A percentile compares a stretch with the other conserved stretches of the same genome.
Evolutionary conservation across 495 filamentous ascomycete species (phyloP).

Genomic region (Trypethelium eluteriae): DNA sequence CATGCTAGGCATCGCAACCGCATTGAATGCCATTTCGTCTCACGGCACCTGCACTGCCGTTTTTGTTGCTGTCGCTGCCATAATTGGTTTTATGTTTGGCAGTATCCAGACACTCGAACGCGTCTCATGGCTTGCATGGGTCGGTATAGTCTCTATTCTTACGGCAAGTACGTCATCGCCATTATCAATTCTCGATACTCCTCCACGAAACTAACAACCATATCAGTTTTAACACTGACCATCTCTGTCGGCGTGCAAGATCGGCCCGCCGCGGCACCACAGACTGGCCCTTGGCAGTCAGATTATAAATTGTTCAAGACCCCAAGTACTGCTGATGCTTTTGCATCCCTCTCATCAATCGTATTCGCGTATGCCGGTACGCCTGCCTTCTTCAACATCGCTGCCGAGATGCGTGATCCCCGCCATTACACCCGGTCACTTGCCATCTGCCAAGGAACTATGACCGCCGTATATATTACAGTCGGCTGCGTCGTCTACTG

Average conservation of each 20-base stretch:
- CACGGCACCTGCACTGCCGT: constrained; percentile 24
- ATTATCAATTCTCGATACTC: background rate
- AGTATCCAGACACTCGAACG: constrained; percentile 39
- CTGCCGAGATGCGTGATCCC: constrained; percentile 20
- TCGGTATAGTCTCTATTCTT: constrained; percentile 36
- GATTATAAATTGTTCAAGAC: constrained; percentile 18
- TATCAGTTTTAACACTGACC: constrained; percentile 17
- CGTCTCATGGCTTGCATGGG: constrained; percentile 39
- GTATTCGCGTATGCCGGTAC: constrained; percentile 21
- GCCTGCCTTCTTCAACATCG: constrained; percentile 16
- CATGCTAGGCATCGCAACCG: constrained; percentile 18
- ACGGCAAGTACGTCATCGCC: constrained; percentile 29
- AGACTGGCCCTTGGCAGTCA: constrained; percentile 23
- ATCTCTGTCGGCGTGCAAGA: constrained; percentile 18
- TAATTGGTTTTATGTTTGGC: constrained; percentile 31
- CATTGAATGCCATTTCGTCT: constrained; percentile 19
- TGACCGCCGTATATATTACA: constrained; percentile 26
- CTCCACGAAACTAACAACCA: background rate
- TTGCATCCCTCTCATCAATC: constrained; percentile 15
- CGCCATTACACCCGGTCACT: constrained; percentile 16
- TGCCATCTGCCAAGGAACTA: constrained; percentile 32
- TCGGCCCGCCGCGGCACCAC: constrained; percentile 35
- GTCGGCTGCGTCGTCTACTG: constrained; percentile 19
- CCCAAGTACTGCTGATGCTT: constrained; percentile 21
- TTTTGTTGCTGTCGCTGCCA: constrained; percentile 37